Percentiles rank a stretch among this genome's conserved stretches.
These are phyloP conservation scores for Cryphonectria parasitica DNA, from an alignment of 2,329 filamentous ascomycete species.

Conservation along the genomic window DNA sequence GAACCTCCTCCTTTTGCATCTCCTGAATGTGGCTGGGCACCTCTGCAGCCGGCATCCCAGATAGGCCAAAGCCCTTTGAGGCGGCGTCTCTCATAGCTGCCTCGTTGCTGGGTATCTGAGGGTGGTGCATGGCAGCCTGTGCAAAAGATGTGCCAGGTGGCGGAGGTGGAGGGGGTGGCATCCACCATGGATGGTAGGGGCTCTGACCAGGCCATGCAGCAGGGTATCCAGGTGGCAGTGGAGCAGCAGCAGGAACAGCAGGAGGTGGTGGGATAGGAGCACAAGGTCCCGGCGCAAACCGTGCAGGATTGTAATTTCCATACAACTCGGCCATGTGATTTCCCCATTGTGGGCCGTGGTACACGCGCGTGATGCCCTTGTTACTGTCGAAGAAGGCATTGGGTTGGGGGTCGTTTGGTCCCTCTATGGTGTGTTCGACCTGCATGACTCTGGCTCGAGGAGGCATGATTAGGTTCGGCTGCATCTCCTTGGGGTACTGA, in stretches of 20 bases:
- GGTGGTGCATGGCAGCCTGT: background rate
- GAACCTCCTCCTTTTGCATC: constrained; percentile 5
- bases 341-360: constrained; percentile 60
- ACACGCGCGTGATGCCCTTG: constrained; percentile 58
- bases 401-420: constrained; percentile 55
- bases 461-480: constrained; percentile 52
- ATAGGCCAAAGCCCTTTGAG: constrained; percentile 16
- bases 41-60: constrained; percentile 8
- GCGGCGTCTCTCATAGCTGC: constrained; percentile 6
- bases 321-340: constrained; percentile 54
- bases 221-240: background rate
- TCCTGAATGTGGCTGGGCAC: background rate
- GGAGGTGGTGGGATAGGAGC: background rate
- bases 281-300: constrained; percentile 1
- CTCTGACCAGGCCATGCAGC: background rate
- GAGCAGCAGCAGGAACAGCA: background rate
- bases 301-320: constrained; percentile 21
- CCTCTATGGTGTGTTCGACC: constrained; percentile 60
- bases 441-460: constrained; percentile 54
- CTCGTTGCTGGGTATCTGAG: background rate
- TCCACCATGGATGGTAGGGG: background rate
- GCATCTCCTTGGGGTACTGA: constrained; percentile 29
- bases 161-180: background rate
- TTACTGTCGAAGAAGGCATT: constrained; percentile 63
- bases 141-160: background rate